phyloP scores from a whole-genome alignment of 31 red algal species.

The Porphyra umbilicalis region DNA sequence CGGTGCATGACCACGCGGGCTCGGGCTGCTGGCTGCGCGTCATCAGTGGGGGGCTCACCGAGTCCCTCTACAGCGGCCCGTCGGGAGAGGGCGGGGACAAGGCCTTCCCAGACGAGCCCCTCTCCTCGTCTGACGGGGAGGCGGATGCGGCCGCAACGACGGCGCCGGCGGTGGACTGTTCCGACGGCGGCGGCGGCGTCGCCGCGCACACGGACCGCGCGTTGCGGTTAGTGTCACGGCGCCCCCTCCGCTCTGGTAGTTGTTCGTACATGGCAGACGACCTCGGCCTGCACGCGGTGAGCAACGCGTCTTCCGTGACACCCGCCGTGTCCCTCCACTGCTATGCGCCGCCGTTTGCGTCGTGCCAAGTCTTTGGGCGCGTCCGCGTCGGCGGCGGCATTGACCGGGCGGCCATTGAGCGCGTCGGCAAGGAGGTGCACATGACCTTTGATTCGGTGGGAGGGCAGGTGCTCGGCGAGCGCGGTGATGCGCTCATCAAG shows the following conservation, averaged over 20 bases:
- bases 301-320: background rate
- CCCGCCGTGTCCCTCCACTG: background rate
- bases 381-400: background rate
- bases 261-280: background rate
- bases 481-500: background rate
- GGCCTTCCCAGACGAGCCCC: background rate
- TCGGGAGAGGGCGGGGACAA: background rate
- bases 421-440: background rate
- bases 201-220: no score
- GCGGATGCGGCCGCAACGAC: background rate
- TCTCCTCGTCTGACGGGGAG: background rate
- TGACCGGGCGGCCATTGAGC: background rate
- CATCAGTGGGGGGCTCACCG: background rate
- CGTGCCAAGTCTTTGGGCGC: background rate
- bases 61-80: background rate
- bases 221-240: background rate
- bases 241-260: background rate
- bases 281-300: background rate
- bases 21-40: background rate
- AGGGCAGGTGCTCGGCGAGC: background rate
- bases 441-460: background rate
- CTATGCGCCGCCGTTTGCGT: background rate
- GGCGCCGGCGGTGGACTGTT: background rate
- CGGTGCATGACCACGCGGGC: background rate
- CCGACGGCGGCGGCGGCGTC: background rate